Base-by-base conservation (phyloP, 129 eudicot genomes). In the Oenanthe sinensis region DNA sequence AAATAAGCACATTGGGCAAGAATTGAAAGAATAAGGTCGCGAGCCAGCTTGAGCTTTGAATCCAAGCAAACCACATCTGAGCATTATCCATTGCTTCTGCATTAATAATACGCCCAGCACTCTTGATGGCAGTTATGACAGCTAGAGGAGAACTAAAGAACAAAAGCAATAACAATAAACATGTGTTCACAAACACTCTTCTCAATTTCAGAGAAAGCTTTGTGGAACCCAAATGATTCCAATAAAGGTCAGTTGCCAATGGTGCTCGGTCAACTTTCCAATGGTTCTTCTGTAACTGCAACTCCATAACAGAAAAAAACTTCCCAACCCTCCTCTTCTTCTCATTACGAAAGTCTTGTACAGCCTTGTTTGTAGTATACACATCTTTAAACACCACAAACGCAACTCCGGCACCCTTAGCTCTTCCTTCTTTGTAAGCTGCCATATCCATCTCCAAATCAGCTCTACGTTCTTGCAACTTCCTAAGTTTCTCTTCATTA, bases 261-360 rank as follows among this genome's bases (percentile, higher is more conserved):
- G 99, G 99, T 10, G 97, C 99, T 82, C 92, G 79, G 83, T 96
- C 97, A 30, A 96, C 97, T 80, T 87, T 96, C 99, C 97, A 96
- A 12, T 89, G 97, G 82, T 96, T 96, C 81, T 97, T 92, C 76
- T 96, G 96, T 30, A 92, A 82, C 52, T 92, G 96, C 89, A 96
- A 85, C 87, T 96, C 99, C 77, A 79, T 81, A 11, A 96, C 79
- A 0, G 99, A 88, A 55, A 92, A 96, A 86, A 96, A 96, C 84
- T 90, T 90, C 10, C 99, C 99, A 44, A 86, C 73, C 2, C 93
- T 85, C 87, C 82, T 87, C 83, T 88, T 86, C 85, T 89, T 92
- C 81, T 96, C 99, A 36, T 81, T 87, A 63, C 91, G 85, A 19
- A 96, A 88, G 83, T 96, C 99, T 79, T 96, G 92, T 79, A 92